phyloP scores from a whole-genome alignment of 2,329 filamentous ascomycete genomes.

The Aspergillus terreus region DNA sequence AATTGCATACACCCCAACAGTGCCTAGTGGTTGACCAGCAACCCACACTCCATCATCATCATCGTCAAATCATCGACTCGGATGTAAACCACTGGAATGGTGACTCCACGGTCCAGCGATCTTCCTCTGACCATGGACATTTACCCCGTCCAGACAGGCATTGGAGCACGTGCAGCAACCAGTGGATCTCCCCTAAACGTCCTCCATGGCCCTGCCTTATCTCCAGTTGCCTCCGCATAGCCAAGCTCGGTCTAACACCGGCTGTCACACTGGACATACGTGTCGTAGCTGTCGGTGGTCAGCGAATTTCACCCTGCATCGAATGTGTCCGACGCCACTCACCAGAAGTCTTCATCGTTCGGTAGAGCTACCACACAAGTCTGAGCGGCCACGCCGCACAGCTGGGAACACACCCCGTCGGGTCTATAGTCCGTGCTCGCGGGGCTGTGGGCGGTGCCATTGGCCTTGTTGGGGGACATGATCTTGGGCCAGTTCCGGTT shows the following conservation, averaged over 20 bases:
- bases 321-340: constrained; percentile 3
- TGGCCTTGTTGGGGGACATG: background rate
- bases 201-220: background rate
- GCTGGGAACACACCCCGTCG: constrained; percentile 15
- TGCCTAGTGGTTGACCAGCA: too few species aligned
- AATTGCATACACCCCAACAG: background rate
- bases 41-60: background rate
- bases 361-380: constrained; percentile 23
- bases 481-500: constrained; percentile 1
- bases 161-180: constrained; percentile 12
- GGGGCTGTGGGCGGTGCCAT: background rate
- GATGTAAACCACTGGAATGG: too few species aligned
- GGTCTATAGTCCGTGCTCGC: background rate
- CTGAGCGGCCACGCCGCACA: constrained; percentile 21
- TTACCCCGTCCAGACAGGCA: constrained; percentile 9
- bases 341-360: constrained; percentile 25
- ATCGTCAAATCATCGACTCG: too few species aligned
- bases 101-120: too few species aligned
- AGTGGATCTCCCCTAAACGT: constrained; percentile 7
- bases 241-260: constrained; percentile 10
- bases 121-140: background rate
- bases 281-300: constrained; percentile 12
- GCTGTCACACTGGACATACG: constrained; percentile 16
- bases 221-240: background rate
- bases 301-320: background rate